Conservation (phyloP, 768 basidiomycete species). For the Macrolepiota dolichaula region DNA sequence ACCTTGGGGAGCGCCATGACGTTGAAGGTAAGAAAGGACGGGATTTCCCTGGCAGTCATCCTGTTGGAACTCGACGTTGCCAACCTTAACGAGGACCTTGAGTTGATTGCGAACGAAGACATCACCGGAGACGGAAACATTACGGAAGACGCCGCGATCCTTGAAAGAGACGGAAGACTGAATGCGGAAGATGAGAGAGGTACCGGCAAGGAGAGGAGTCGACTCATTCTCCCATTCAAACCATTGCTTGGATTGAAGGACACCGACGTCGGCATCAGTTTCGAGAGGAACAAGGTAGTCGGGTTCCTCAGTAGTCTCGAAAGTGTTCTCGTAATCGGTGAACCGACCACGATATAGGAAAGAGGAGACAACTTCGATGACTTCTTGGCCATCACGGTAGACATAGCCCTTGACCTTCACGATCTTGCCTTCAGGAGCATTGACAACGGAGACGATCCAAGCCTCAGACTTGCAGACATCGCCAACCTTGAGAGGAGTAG, state of each 20-base stretch:
- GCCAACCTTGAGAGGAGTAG: constrained; percentile 73
- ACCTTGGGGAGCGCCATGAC: constrained; percentile 81
- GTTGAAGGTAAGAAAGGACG: constrained; percentile 87
- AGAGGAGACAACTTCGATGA: constrained; percentile 91
- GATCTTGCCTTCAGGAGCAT: constrained; percentile 88
- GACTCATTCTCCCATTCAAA: constrained; percentile 91
- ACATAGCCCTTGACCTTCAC: constrained; percentile 89
- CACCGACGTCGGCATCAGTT: constrained; percentile 80
- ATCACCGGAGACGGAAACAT: constrained; percentile 79
- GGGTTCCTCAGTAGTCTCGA: constrained; percentile 87
- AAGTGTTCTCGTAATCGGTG: constrained; percentile 92
- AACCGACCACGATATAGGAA: constrained; percentile 98
- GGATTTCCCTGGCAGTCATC: constrained; percentile 92
- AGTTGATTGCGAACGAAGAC: constrained; percentile 87
- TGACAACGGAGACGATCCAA: constrained; percentile 83
- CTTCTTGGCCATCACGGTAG: constrained; percentile 68
- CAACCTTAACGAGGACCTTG: constrained; percentile 86
- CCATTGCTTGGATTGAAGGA: constrained; percentile 96
- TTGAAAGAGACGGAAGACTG: constrained; percentile 88
- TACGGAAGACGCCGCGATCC: constrained; percentile 81
- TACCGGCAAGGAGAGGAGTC: constrained; percentile 74
- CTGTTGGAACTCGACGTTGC: constrained; percentile 79
- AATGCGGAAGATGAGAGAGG: constrained; percentile 85
- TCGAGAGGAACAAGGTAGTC: constrained; percentile 79
- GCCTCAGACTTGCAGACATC: constrained; percentile 91